Evolutionary conservation across 2,329 filamentous ascomycete species (phyloP), one percentile per base, ranked within the genome.

Genomic region (Fusarium cicatricum): DNA sequence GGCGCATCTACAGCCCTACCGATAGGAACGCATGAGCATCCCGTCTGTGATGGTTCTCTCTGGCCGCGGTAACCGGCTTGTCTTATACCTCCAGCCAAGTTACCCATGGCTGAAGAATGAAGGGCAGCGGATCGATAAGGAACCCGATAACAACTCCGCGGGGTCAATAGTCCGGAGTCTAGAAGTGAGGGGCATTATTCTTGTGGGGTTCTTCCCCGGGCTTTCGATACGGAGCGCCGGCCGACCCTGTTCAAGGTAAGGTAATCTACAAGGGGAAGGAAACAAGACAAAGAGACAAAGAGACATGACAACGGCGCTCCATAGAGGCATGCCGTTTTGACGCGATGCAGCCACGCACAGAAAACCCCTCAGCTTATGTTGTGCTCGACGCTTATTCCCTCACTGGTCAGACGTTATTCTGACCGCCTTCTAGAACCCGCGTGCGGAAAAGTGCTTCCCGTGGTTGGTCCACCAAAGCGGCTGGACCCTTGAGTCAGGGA

Each of bases 401-500:
- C 60, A 64, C 47, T 45, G 19, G 41, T 41, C 48, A 33, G 41
- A 33, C 16, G 46, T 45, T 47, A 46, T 64, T 64, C 61, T 56
- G 61, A 65, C 61, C 54, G 54, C 61, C 58, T 64, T 64, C 61
- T 49, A 64, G 61, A 64, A 65, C 41, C 37, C 45, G 43, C 26
- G 58, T 64, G 58, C 58, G 59, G 58, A 59, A 48, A 56, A 48
- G 52, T 11, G 52, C 49, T 42, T 46, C 28, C 36, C 45, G 29
- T 58, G 57, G 61, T 64, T 64, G 61, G 61, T 26, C 45, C 34
- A 48, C 16, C 31, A 23, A 42, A 50, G 43, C 36, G 42, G 60
- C 60, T 58, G 50, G 63, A 56, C 45, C 57, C 57, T 61, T 66
- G 64, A 66, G 64, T 66, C 64, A 66, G 63, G 63, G 36, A 52